Evolutionary conservation across 495 filamentous ascomycete species (phyloP), one percentile per base, ranked within the genome.

Genomic region (Barbatosphaeria neglecta): DNA sequence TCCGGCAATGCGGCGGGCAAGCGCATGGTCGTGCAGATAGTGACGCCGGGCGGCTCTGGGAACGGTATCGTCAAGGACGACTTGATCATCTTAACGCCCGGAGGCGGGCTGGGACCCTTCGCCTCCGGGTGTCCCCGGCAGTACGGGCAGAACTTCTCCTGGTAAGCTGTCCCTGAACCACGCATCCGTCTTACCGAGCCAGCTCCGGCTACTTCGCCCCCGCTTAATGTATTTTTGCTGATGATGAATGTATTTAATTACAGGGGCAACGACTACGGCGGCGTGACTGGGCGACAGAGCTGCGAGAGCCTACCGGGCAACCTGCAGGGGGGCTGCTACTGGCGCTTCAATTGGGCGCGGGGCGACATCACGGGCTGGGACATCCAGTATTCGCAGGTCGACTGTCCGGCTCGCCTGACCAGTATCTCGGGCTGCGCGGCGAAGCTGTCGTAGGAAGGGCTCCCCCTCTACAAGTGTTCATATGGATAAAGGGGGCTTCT

Each of bases 21-120:
- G 60, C 62, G 62, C 50, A 70, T 77, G 65, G 62, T 77, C 40
- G 67, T 76, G 18, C 74, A 78, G 57, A 65, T 72, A 16, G 70
- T 73, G 23, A 78, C 77, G 52, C 74, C 72, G 16, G 74, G 72
- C 35, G 50, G 54, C n/a, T 22, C 20, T 1, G 48, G 50, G 4
- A 64, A 59, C 43, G 72, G 73, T 37, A 61, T 76, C 20, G 60
- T 60, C 19, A 45, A 50, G 4, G 68, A 69, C 47, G 73, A 76
- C 41, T 69, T 77, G 48, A 73, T 75, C 58, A 49, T 77, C 41
- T 59, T 70, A 11, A 58, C 73, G n/a, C 73, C 74, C 17, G 73
- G 74, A 13, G 73, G 74, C 28, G 73, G 74, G 22, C 66, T 73
- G 17, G 74, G 74, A 22, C 52, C 59, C 24, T 67, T 59, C 57